Base-by-base conservation (phyloP, 441 rosid species). In the Francoa sonchifolia region DNA sequence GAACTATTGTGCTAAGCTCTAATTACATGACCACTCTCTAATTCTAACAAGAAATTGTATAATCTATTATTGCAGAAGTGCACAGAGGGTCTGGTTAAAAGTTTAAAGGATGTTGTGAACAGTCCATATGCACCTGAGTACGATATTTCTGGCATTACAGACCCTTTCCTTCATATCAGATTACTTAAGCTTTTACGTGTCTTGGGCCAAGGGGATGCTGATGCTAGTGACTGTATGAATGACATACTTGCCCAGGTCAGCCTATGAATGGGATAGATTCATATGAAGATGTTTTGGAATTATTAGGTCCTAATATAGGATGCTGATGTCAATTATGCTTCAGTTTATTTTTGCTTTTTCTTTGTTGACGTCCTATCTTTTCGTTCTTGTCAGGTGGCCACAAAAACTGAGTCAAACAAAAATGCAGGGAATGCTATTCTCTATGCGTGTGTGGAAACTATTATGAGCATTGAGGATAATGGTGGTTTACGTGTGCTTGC, bases 401-500 rank as follows among this genome's bases (percentile, higher is more conserved):
- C 99, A 52, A 92, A 83, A 81, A 86, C 96, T 1, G 96, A 90
- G 62, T 74, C 99, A 49, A 86, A 90, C 67, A 90, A 83, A 72
- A 92, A 92, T 69, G 94, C 96, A 8, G 99, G 99, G 43, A 86
- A 86, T 63, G 99, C 99, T 6, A 86, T 92, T 67, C 75, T 92
- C 12, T 92, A 92, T 64, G 94, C 86, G 59, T 92, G 95, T 61
- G 99, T 92, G 56, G 88, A 79, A 59, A 92, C 99, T 36, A 92
- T 92, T 49, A 80, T 86, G 96, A 81, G 96, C 73, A 75, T 86
- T 62, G 96, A 86, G 67, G 99, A 92, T 51, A 83, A 74, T 58
- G 80, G 75, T 69, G 95, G 97, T 56, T 77, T 92, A 53, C 89
- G 99, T 63, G 96, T 92, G 60, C 96, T 92, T 65, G 96, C 99